Base-by-base conservation (phyloP, 2,329 filamentous ascomycete species). In the Phaeosphaeriaceae sp. region DNA sequence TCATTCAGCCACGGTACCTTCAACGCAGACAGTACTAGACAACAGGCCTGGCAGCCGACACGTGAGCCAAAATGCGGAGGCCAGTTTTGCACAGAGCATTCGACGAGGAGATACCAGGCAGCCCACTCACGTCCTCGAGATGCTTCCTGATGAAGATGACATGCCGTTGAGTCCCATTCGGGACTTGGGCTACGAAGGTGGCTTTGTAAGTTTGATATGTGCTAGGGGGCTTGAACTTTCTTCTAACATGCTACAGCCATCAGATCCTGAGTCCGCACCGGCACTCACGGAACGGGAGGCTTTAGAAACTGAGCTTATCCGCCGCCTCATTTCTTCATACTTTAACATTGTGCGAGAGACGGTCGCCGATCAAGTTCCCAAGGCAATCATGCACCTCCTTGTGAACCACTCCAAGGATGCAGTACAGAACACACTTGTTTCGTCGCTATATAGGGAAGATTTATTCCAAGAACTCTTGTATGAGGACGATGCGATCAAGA, bases 351-450 rank as follows among this genome's bases (percentile, higher is more conserved):
- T 99, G 38, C 90, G 94, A 56, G 94, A 99, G 76, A 93, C 91
- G n/a, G 96, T 97, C 65, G 93, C 93, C 36, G 94, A 99, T 72
- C 93, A 97, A 77, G 94, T 99, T 9, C 94, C 94, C 60, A 99
- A 99, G 78, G 94, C 94, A 4, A 89, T 99, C 63, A 99, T 99
- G 94, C 94, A 99, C 73, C 84, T 99, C 38, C 84, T 99, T 28
- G 94, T 99, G 70, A 99, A 99, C 76, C 90, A 97, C 79, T 96
- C 90, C 77, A 97, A 97, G 75, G 94, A 99, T 61, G 93, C 93
- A 11, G 92, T 99, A 26, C 94, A 99, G 76, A 99, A 99, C 76
- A 85, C 94, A 37, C 85, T 99, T 6, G 94, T 99, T 48, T 96
- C 90, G 71, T 90, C 96, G 73, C 81, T 99, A 42, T 99, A 99